Evolutionary conservation across 2,329 filamentous ascomycete genomes (phyloP).

Genomic region (Xylaria sp.): DNA sequence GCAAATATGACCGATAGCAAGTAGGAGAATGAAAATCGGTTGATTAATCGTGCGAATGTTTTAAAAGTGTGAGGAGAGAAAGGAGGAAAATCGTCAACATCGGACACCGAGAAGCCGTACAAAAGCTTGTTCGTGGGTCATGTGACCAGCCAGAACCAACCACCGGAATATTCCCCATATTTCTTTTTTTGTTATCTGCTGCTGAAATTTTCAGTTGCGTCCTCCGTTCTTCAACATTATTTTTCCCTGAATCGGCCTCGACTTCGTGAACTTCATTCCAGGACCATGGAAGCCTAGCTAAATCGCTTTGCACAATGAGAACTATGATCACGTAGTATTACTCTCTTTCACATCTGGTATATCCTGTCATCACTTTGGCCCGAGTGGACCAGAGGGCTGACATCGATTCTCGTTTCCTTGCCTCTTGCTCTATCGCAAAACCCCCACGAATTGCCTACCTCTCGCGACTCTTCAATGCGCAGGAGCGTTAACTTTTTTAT

Average conservation of each 20-base stretch:
- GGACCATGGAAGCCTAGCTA: not conserved
- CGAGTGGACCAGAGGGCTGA: not conserved
- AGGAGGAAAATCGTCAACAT: constrained; percentile 16
- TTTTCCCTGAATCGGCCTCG: not conserved
- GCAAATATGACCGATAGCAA: constrained; percentile 63
- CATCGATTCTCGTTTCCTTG: not conserved
- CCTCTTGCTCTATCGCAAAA: constrained; percentile 24
- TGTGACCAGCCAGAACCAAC: constrained; percentile 6
- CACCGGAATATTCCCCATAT: not conserved
- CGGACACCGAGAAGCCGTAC: not conserved
- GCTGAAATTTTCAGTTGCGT: not conserved
- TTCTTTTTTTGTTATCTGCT: not conserved
- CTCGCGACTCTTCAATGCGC: constrained; percentile 59
- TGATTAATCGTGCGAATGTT: constrained; percentile 60
- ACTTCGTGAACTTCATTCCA: not conserved
- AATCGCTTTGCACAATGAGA: not conserved
- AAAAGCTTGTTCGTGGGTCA: constrained; percentile 4
- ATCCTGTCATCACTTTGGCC: not conserved
- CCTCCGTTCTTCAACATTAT: not conserved
- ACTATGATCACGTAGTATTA: not conserved
- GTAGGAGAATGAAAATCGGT: constrained; percentile 55
- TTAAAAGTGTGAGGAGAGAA: constrained; percentile 50
- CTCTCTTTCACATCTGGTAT: not conserved
- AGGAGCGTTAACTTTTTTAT: constrained; percentile 60
- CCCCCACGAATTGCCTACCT: constrained; percentile 67